Conservation (phyloP, 2,329 filamentous ascomycete species). For the Esteya vermicola region DNA sequence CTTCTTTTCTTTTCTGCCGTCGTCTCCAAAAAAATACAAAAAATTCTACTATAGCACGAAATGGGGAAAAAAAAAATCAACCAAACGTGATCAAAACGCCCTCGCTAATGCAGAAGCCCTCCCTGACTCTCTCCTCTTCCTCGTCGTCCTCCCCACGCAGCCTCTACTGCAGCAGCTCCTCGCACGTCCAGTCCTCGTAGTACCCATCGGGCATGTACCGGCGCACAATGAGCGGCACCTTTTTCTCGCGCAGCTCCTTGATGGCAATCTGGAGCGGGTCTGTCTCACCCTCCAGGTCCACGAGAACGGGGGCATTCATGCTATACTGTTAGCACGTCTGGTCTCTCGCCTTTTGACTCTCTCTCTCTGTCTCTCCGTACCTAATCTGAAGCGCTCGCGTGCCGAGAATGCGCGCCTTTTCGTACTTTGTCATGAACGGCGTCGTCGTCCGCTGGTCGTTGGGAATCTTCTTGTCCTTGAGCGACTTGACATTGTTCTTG, state of each 20-base stretch:
- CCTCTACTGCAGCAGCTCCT: conserved; percentile 61
- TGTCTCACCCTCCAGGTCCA: conserved; percentile 94
- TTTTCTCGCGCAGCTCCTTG: conserved; percentile 96
- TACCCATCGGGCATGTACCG: conserved; percentile 94
- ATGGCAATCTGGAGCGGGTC: conserved; percentile 95
- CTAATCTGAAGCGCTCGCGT: conserved; percentile 93
- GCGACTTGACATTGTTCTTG: conserved; percentile 34
- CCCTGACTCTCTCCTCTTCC: background rate
- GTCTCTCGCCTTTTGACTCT: too few species aligned
- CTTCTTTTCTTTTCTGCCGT: too few species aligned
- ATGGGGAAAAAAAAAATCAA: background rate
- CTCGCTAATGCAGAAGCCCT: conserved; percentile 13
- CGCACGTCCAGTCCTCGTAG: conserved; percentile 99
- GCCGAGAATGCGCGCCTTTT: conserved; percentile 82
- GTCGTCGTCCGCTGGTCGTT: conserved; percentile 82
- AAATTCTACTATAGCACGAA: background rate
- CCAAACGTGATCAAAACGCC: conserved; percentile 10
- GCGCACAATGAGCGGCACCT: conserved; percentile 90
- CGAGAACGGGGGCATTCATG: conserved; percentile 94
- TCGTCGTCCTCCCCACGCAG: background rate
- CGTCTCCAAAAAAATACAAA: background rate
- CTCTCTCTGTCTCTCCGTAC: conserved; percentile 36
- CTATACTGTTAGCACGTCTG: conserved; percentile 28
- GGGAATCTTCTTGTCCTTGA: conserved; percentile 77
- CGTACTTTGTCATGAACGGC: conserved; percentile 99